Percentiles rank a stretch among this genome's conserved stretches.
These are phyloP conservation scores for Perkinsus olseni DNA, from an alignment of 169 alveolate genomes.

Conservation along the genomic window DNA sequence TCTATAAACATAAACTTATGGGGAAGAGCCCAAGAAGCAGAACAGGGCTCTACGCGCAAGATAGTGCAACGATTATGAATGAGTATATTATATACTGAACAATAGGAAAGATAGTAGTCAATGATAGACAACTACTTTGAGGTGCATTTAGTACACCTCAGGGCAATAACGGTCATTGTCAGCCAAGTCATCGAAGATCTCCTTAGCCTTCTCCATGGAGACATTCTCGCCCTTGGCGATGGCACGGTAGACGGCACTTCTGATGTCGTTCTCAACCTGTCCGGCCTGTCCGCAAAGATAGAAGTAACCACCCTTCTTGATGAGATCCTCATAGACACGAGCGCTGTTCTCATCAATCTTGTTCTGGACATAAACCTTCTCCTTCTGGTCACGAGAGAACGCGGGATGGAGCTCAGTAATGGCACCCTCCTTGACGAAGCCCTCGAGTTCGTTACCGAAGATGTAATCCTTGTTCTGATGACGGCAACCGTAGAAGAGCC, in stretches of 20 bases:
- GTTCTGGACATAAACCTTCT: conserved; percentile 53
- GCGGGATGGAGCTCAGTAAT: conserved; percentile 44
- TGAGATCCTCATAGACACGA: conserved; percentile 19
- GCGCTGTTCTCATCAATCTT: conserved; percentile 23
- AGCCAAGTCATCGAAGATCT: background rate
- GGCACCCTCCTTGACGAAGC: conserved; percentile 35
- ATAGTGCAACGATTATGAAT: no score
- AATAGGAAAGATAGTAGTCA: no score
- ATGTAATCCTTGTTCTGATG: conserved; percentile 43
- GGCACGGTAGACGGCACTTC: background rate
- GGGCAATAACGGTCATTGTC: background rate
- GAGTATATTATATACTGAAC: no score
- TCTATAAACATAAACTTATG: no score
- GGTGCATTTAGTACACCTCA: background rate
- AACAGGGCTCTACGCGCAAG: no score
- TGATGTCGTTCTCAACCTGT: conserved; percentile 19
- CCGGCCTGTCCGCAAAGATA: conserved; percentile 37
- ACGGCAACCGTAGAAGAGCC: conserved; percentile 49
- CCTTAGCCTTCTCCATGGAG: background rate
- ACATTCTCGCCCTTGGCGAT: background rate
- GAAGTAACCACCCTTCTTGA: conserved; percentile 30
- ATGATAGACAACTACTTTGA: background rate
- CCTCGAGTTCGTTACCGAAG: conserved; percentile 43
- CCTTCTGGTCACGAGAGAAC: conserved; percentile 51
- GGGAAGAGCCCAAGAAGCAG: no score